Evolutionary conservation across 2,329 filamentous ascomycete genomes (phyloP).

Genomic region (Leptosphaerulina australis): DNA sequence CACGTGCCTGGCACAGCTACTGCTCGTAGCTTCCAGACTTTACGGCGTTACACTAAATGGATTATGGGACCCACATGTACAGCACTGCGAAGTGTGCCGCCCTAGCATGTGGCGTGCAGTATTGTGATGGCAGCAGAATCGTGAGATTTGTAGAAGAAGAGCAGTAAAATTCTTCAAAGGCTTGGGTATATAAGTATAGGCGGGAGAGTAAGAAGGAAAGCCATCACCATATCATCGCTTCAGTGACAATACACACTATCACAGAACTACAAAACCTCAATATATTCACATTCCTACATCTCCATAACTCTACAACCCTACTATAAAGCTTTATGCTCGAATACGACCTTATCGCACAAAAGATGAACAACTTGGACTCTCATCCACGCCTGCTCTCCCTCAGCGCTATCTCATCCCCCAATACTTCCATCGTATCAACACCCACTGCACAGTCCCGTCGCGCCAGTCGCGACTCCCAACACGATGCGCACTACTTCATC

Average conservation of each 20-base stretch:
- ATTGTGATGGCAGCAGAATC: conserved; percentile 13
- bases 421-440: conserved; percentile 17
- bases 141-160: conserved; percentile 16
- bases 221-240: conserved; percentile 16
- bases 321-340: conserved; percentile 1
- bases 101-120: conserved; percentile 6
- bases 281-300: neutral
- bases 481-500: conserved; percentile 32
- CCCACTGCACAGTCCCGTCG: conserved; percentile 23
- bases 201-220: neutral
- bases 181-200: conserved; percentile 6
- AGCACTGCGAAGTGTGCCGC: conserved; percentile 3
- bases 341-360: conserved; percentile 17
- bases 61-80: conserved; percentile 7
- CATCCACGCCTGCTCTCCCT: conserved; percentile 34
- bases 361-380: conserved; percentile 29
- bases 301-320: neutral
- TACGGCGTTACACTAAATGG: conserved; percentile 11
- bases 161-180: conserved; percentile 11
- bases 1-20: neutral
- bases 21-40: conserved; percentile 10
- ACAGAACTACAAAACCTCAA: conserved; percentile 1
- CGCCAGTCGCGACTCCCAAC: conserved; percentile 28
- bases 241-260: too few relatives aligned
- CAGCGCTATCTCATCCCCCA: conserved; percentile 10